Evolutionary conservation across 768 basidiomycete genomes (phyloP), one percentile per base, ranked within the genome.

Genomic region (Dendrothele bispora): DNA sequence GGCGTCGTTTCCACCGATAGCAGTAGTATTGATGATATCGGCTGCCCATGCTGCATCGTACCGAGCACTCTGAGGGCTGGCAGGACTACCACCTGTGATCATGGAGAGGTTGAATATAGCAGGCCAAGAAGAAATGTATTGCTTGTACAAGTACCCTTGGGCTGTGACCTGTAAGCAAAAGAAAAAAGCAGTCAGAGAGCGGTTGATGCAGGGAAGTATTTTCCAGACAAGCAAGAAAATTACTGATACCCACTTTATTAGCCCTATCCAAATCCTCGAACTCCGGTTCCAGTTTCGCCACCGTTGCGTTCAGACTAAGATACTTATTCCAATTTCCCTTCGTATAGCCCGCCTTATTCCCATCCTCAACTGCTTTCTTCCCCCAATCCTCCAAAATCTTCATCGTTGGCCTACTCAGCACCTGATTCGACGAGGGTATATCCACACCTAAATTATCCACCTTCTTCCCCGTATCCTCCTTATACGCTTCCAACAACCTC

Each of bases 91-190:
- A 18, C 30, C 30, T 10, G 22, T 36, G 21, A 46, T 46, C 45
- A 46, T 46, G 15, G 45, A 46, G 2, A 46, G 45, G 35, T 46
- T 38, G 6, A 46, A 38, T 24, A 46, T 46, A 17, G 34, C 45
- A 11, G 45, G 45, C 7, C 25, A 36, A 7, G 5, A 12, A 3
- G 34, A 25, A 17, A 46, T 36, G 15, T 37, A 17, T 26, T 46
- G n/a, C 12, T 36, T 22, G 24, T 37, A 26, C 21, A 46, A 21
- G 34, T 36, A 35, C 7, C 45, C 45, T 38, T 46, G 34, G 2
- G 45, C 25, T 14, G 45, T 36, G 22, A 46, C 38, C 45, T 46
- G 34, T n/a, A n/a, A n/a, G n/a, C n/a, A n/a, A n/a, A n/a, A n/a
- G n/a, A n/a, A n/a, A n/a, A n/a, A n/a, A n/a, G n/a, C n/a, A n/a